Evolutionary conservation across 768 basidiomycete species (phyloP).

Genomic region (Strobilomyces dryophilus): DNA sequence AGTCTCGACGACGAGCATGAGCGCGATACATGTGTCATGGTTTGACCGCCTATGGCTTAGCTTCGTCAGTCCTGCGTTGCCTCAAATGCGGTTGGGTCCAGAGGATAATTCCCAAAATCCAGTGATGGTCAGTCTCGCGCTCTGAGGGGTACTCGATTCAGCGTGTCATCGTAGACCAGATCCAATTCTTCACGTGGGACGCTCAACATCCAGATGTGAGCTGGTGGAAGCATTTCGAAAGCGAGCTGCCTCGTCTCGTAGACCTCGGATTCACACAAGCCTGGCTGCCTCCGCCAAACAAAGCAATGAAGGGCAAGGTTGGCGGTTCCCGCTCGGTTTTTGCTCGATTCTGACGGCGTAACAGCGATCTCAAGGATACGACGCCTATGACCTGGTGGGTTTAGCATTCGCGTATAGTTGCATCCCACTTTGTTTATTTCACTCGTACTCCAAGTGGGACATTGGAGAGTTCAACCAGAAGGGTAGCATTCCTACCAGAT

Average conservation of each 20-base stretch:
- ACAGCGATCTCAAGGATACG: conserved; percentile 74
- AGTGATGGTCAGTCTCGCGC: conserved; percentile 52
- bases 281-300: conserved; percentile 84
- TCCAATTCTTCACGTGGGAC: conserved; percentile 89
- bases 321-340: background rate
- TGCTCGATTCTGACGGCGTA: conserved; percentile 6
- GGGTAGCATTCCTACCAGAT: conserved; percentile 66
- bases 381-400: conserved; percentile 79
- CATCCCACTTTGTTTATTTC: background rate
- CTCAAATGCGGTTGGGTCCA: conserved; percentile 59
- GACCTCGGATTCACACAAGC: conserved; percentile 73
- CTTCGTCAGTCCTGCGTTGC: conserved; percentile 39
- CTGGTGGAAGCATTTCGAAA: conserved; percentile 80
- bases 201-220: conserved; percentile 50
- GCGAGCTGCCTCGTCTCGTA: conserved; percentile 57
- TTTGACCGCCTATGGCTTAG: conserved; percentile 19
- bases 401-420: too few species aligned
- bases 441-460: conserved; percentile 59
- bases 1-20: conserved; percentile 7
- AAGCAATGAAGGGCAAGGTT: conserved; percentile 59
- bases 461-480: conserved; percentile 82
- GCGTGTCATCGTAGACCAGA: conserved; percentile 30
- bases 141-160: background rate
- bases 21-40: conserved; percentile 15
- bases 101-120: conserved; percentile 48